Evolutionary conservation across 2,329 filamentous ascomycete species (phyloP).

Genomic region (Claviceps spartinae): DNA sequence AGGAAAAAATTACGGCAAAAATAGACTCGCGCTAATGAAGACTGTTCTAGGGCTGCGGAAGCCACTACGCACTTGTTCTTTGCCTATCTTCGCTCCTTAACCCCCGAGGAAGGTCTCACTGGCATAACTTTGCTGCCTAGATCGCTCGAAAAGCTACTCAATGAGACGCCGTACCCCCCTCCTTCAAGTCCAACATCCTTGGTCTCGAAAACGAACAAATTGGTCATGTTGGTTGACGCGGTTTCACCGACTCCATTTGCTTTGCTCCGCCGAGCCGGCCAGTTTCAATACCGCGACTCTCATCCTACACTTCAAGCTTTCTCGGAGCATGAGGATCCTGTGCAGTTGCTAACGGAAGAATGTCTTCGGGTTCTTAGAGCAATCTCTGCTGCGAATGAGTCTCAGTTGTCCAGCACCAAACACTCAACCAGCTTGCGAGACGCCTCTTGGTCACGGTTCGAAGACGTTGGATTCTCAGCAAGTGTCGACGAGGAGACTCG

Average conservation of each 20-base stretch:
- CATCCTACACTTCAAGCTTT: constrained; percentile 76
- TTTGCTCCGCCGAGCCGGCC: constrained; percentile 74
- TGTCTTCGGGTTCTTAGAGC: constrained; percentile 80
- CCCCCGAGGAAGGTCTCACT: constrained; percentile 63
- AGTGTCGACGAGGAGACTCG: constrained; percentile 54
- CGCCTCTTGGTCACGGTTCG: constrained; percentile 91
- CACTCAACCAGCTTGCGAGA: constrained; percentile 63
- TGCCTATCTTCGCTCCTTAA: constrained; percentile 80
- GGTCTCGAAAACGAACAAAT: constrained; percentile 69
- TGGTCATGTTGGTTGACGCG: constrained; percentile 91
- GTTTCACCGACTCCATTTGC: constrained; percentile 93
- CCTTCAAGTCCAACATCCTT: constrained; percentile 63
- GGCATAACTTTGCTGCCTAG: constrained; percentile 79
- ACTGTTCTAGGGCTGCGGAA: constrained; percentile 60
- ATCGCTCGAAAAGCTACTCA: constrained; percentile 78
- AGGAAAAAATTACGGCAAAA: background rate
- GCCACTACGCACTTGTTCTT: constrained; percentile 97
- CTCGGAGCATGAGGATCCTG: constrained; percentile 77
- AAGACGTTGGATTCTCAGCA: constrained; percentile 82
- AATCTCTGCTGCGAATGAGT: constrained; percentile 81
- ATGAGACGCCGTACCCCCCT: constrained; percentile 90
- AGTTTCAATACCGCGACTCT: constrained; percentile 89
- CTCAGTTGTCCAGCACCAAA: constrained; percentile 56
- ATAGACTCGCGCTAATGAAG: constrained; percentile 1
- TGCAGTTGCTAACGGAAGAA: constrained; percentile 81